These are phyloP conservation scores for Teunomyces lycoperdinae DNA, from an alignment of 805 yeast species.

Conservation along the genomic window DNA sequence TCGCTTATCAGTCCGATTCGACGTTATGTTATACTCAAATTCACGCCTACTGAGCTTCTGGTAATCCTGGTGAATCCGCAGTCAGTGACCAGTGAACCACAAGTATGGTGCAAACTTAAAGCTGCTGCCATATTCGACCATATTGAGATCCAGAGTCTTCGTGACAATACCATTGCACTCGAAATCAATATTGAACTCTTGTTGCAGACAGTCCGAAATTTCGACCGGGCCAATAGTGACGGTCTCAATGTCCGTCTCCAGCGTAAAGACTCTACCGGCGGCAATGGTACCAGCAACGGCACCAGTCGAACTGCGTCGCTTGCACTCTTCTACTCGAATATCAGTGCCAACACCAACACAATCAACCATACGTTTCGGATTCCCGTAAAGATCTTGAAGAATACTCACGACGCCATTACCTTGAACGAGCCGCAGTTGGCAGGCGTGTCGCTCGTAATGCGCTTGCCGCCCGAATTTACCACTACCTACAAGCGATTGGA, in stretches of 20 bases:
- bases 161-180: slow-evolving; percentile 54
- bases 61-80: slow-evolving; percentile 47
- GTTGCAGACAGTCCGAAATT: slow-evolving; percentile 54
- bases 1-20: slow-evolving; percentile 51
- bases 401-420: slow-evolving; percentile 49
- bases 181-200: slow-evolving; percentile 64
- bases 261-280: slow-evolving; percentile 34
- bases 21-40: slow-evolving; percentile 54
- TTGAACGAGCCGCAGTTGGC: slow-evolving; percentile 60
- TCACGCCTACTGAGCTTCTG: slow-evolving; percentile 47
- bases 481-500: slow-evolving; percentile 61
- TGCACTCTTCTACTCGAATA: slow-evolving; percentile 53
- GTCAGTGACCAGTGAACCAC: slow-evolving; percentile 53
- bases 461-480: slow-evolving; percentile 46
- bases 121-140: slow-evolving; percentile 44
- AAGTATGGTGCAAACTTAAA: slow-evolving; percentile 62
- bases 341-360: slow-evolving; percentile 37
- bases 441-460: slow-evolving; percentile 55
- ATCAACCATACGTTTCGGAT: slow-evolving; percentile 66
- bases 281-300: slow-evolving; percentile 17
- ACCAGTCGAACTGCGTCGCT: slow-evolving; percentile 49
- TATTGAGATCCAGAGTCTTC: slow-evolving; percentile 49
- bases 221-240: slow-evolving; percentile 50
- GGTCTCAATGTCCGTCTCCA: slow-evolving; percentile 53
- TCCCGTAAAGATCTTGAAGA: slow-evolving; percentile 63